These are phyloP conservation scores for Warburgia ugandensis DNA, from an alignment of 164 flowering plant genomes.

Conservation along the genomic window DNA sequence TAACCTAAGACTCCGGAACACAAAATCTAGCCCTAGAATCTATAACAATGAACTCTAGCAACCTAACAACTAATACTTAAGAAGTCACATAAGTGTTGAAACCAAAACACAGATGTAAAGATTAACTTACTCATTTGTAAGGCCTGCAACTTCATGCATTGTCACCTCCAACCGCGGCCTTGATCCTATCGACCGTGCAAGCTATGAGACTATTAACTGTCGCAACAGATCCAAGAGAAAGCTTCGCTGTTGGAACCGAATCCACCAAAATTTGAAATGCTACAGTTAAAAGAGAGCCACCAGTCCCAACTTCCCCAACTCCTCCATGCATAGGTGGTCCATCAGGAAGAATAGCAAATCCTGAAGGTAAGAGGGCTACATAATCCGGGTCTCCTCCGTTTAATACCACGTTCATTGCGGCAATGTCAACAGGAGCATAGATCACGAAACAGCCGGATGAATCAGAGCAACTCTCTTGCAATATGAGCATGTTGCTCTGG, in stretches of 20 bases:
- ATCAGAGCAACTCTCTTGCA: constrained; percentile 88
- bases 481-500: constrained; percentile 94
- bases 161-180: constrained; percentile 43
- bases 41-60: too few species aligned
- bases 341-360: constrained; percentile 89
- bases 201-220: constrained; percentile 74
- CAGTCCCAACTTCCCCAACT: constrained; percentile 24
- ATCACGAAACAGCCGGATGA: constrained; percentile 73
- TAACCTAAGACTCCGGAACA: too few species aligned
- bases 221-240: constrained; percentile 73
- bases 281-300: constrained; percentile 77
- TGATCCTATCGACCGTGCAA: constrained; percentile 77
- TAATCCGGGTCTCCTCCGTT: constrained; percentile 90
- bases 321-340: constrained; percentile 28
- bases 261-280: constrained; percentile 85
- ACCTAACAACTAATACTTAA: too few species aligned
- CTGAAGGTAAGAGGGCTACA: constrained; percentile 91
- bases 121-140: too few species aligned
- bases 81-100: too few species aligned
- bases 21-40: too few species aligned
- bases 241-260: constrained; percentile 75
- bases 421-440: constrained; percentile 85
- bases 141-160: constrained; percentile 39
- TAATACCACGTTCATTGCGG: constrained; percentile 77
- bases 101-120: too few species aligned